Evolutionary conservation across 805 yeast genomes (phyloP).

Genomic region (Isabelozyma pseudorhagii): DNA sequence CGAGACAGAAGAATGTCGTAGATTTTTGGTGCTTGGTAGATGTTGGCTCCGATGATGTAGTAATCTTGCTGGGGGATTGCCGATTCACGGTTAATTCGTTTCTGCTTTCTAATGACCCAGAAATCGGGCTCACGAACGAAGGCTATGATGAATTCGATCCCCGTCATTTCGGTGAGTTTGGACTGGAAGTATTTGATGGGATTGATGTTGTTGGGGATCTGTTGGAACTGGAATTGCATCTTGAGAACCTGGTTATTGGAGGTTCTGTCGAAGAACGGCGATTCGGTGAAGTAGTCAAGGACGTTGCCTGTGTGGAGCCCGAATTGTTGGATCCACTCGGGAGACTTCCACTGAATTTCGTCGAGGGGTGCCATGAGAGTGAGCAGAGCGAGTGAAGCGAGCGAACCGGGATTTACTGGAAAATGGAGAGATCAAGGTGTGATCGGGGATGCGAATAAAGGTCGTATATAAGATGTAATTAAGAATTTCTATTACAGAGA

Average conservation of each 20-base stretch:
- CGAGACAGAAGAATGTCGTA: constrained; percentile 73
- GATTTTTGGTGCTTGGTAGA: constrained; percentile 84
- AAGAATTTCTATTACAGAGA: too few relatives aligned
- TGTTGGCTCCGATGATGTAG: constrained; percentile 86
- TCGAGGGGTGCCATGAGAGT: constrained; percentile 46
- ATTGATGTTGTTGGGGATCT: constrained; percentile 28
- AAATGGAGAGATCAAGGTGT: too few relatives aligned
- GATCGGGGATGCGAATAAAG: too few relatives aligned
- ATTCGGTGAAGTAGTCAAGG: constrained; percentile 85
- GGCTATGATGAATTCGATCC: constrained; percentile 78
- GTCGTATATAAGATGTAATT: too few relatives aligned
- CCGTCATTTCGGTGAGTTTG: constrained; percentile 74
- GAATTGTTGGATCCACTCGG: constrained; percentile 92
- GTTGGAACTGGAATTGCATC: constrained; percentile 89
- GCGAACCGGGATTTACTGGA: not conserved
- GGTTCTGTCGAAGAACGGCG: constrained; percentile 93
- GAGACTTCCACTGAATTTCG: constrained; percentile 95
- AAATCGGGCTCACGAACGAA: constrained; percentile 83
- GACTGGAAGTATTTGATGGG: constrained; percentile 41
- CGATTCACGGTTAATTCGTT: constrained; percentile 51
- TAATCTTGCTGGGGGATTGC: constrained; percentile 66
- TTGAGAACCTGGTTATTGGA: constrained; percentile 91
- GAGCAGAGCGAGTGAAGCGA: not conserved
- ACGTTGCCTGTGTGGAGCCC: constrained; percentile 89
- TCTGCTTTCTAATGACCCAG: constrained; percentile 87